phyloP scores from a whole-genome alignment of 2,329 filamentous ascomycete species.

The Cordyceps farinosa region DNA sequence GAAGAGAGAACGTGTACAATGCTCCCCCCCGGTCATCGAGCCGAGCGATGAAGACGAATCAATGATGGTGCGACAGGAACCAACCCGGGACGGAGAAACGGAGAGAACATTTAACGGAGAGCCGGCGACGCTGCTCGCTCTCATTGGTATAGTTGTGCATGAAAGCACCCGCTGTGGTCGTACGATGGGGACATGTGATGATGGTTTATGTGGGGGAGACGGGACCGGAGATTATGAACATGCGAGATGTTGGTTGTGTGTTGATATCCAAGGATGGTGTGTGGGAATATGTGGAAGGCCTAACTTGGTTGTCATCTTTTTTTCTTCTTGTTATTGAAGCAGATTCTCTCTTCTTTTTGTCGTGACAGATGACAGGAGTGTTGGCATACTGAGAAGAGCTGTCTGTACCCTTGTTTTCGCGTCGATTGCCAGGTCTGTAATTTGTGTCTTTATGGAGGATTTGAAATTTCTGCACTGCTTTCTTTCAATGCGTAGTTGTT shows the following conservation, averaged over 20 bases:
- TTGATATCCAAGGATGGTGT: not conserved
- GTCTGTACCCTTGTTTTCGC: no score
- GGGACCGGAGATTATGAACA: not conserved
- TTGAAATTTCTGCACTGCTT: no score
- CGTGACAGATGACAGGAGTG: no score
- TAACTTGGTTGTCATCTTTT: no score
- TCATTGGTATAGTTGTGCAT: constrained; percentile 7
- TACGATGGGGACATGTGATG: constrained; percentile 5
- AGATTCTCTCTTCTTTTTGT: no score
- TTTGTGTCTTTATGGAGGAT: no score
- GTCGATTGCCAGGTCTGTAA: no score
- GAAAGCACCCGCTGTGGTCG: not conserved
- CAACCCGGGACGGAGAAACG: not conserved
- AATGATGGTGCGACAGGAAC: not conserved
- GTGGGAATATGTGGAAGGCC: not conserved
- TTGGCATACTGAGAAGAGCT: no score
- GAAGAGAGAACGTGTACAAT: constrained; percentile 2
- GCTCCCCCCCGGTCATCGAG: not conserved
- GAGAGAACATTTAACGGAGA: not conserved
- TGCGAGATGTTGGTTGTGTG: not conserved
- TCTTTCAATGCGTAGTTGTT: no score
- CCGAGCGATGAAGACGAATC: not conserved
- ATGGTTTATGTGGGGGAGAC: constrained; percentile 9
- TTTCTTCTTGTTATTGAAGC: no score
- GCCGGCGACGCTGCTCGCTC: not conserved